Evolutionary conservation across 148 eudicot genomes (phyloP).

Genomic region (Camellia japonica): DNA sequence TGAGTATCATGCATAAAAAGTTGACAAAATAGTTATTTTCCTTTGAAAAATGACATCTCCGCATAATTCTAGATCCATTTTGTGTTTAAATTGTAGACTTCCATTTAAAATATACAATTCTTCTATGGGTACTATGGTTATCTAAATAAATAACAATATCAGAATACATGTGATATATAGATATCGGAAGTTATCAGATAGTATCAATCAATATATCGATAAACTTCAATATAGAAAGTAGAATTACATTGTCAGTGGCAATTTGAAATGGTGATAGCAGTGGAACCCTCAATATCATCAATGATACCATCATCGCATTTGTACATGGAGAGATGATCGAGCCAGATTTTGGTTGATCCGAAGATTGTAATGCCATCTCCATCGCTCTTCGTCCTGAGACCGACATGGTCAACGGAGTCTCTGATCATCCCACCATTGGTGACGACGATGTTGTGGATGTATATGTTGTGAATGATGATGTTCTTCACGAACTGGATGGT

Average conservation of each 20-base stretch:
- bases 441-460: slow-evolving; percentile 23
- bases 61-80: too few relatives aligned
- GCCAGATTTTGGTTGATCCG: slow-evolving; percentile 33
- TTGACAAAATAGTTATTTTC: too few relatives aligned
- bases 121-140: too few relatives aligned
- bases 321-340: slow-evolving; percentile 40
- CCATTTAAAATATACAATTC: too few relatives aligned
- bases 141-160: too few relatives aligned
- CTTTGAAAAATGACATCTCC: too few relatives aligned
- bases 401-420: too few relatives aligned
- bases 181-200: too few relatives aligned
- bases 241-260: slow-evolving; percentile 36
- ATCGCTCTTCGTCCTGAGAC: slow-evolving; percentile 9
- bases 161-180: too few relatives aligned
- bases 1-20: too few relatives aligned
- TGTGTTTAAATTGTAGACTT: too few relatives aligned
- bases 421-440: slow-evolving; percentile 25
- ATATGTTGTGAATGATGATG: slow-evolving; percentile 37
- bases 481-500: slow-evolving; percentile 33
- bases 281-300: slow-evolving; percentile 40
- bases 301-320: slow-evolving; percentile 37
- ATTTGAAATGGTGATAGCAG: slow-evolving; percentile 47
- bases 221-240: background rate
- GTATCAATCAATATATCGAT: background rate
- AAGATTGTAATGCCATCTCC: slow-evolving; percentile 39